These are phyloP conservation scores for Raffaelea albimanens DNA, from an alignment of 2,329 filamentous ascomycete species.

Conservation along the genomic window DNA sequence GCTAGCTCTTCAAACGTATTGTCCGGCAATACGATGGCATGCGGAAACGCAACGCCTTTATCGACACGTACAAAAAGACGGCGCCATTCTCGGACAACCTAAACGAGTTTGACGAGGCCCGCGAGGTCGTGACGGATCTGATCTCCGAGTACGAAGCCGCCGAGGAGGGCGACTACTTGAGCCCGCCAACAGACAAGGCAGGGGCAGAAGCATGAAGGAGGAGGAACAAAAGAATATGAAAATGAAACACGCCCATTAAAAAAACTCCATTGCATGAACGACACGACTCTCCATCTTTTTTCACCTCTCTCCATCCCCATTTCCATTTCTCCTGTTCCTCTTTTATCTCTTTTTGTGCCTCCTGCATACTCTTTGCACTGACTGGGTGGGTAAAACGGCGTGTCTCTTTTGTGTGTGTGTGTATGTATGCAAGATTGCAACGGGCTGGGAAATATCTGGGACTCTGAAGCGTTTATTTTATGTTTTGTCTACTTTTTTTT, in stretches of 20 bases:
- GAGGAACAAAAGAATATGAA: not conserved
- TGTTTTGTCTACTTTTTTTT: not conserved
- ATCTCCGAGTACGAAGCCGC: conserved; percentile 95
- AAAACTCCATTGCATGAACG: too few relatives aligned
- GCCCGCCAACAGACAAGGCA: conserved; percentile 48
- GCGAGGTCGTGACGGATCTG: conserved; percentile 82
- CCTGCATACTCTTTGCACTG: too few relatives aligned
- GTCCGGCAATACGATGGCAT: conserved; percentile 87
- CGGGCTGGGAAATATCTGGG: not conserved
- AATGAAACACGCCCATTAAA: too few relatives aligned
- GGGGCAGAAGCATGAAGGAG: conserved; percentile 33
- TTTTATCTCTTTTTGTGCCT: too few relatives aligned
- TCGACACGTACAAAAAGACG: conserved; percentile 94
- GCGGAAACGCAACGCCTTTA: conserved; percentile 91
- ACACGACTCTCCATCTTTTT: too few relatives aligned
- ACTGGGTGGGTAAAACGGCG: too few relatives aligned
- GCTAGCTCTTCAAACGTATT: conserved; percentile 80
- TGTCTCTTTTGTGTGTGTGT: too few relatives aligned
- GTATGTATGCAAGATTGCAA: not conserved
- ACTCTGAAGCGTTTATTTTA: not conserved
- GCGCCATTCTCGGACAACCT: conserved; percentile 86
- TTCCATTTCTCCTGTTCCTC: too few relatives aligned
- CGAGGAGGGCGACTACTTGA: conserved; percentile 82
- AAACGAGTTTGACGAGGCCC: conserved; percentile 89
- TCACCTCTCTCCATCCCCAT: too few relatives aligned